Conservation (phyloP, 495 filamentous ascomycete genomes). For the Talaromyces thailandensis region DNA sequence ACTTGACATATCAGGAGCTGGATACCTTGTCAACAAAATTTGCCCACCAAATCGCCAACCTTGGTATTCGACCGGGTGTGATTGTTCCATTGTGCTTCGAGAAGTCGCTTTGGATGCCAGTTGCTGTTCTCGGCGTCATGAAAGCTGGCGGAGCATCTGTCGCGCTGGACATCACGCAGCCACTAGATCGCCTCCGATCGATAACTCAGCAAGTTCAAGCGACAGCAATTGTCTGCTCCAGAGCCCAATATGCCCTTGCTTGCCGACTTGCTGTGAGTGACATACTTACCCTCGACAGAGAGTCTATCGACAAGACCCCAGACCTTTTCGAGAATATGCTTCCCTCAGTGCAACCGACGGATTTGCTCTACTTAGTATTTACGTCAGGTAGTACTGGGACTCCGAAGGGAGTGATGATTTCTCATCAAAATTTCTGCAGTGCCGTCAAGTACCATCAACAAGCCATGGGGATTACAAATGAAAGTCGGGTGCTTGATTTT, state of each 20-base stretch:
- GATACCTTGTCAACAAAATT: conserved; percentile 24
- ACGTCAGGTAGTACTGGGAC: conserved; percentile 23
- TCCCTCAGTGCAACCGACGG: conserved; percentile 10
- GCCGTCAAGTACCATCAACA: conserved; percentile 52
- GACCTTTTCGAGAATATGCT: not conserved
- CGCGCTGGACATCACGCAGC: no score
- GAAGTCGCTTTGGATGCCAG: conserved; percentile 30
- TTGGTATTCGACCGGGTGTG: conserved; percentile 24
- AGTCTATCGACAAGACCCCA: conserved; percentile 23
- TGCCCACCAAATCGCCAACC: conserved; percentile 20
- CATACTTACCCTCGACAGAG: no score
- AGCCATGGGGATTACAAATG: conserved; percentile 1
- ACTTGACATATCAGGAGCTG: conserved; percentile 18
- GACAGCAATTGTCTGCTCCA: no score
- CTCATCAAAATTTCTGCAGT: conserved; percentile 58
- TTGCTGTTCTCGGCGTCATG: conserved; percentile 31
- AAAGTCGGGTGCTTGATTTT: conserved; percentile 29
- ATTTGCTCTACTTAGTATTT: no score
- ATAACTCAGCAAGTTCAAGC: no score
- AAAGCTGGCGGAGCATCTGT: conserved; percentile 30
- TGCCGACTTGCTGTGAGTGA: no score
- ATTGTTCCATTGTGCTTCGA: conserved; percentile 37
- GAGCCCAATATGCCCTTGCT: no score
- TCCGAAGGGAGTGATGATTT: no score
- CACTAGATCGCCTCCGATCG: no score